These are phyloP conservation scores for Mycena metata DNA, from an alignment of 768 basidiomycete species.

Conservation along the genomic window DNA sequence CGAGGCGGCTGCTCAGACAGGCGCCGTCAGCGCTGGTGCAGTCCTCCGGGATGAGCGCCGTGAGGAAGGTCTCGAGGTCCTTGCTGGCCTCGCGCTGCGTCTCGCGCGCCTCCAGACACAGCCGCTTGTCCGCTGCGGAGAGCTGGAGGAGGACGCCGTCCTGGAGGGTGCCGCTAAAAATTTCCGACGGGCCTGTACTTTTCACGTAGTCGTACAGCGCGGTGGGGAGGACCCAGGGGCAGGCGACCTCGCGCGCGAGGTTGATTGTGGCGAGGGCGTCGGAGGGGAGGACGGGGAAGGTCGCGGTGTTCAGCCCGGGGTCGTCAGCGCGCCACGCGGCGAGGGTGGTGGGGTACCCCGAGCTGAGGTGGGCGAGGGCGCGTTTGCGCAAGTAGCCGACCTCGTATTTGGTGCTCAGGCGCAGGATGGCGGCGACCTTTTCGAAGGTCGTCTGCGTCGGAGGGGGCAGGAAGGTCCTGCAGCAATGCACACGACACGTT, in stretches of 20 bases:
- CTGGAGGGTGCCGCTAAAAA: slow-evolving; percentile 13
- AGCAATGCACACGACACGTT: background rate
- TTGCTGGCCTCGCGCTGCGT: slow-evolving; percentile 3
- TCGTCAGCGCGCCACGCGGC: slow-evolving; percentile 33
- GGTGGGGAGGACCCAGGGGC: slow-evolving; percentile 39
- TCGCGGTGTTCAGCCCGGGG: slow-evolving; percentile 18
- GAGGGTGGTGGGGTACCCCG: slow-evolving; percentile 39
- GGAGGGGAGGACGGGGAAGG: slow-evolving; percentile 29
- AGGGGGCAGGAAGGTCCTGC: slow-evolving; percentile 37
- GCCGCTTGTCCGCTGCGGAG: slow-evolving; percentile 4
- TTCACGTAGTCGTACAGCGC: slow-evolving; percentile 41
- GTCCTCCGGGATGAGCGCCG: background rate
- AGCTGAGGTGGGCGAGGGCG: slow-evolving; percentile 39
- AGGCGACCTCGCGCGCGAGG: slow-evolving; percentile 36
- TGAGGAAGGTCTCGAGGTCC: slow-evolving; percentile 4
- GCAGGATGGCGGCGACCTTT: slow-evolving; percentile 37
- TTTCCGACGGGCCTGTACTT: slow-evolving; percentile 9
- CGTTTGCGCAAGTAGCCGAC: slow-evolving; percentile 33
- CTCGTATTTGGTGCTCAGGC: slow-evolving; percentile 42
- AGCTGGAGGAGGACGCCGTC: slow-evolving; percentile 4
- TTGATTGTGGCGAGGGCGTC: slow-evolving; percentile 39
- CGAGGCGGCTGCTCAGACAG: background rate
- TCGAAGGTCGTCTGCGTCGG: slow-evolving; percentile 37
- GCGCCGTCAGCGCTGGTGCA: background rate
- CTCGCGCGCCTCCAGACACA: slow-evolving; percentile 10